A percentile compares a stretch with the other conserved stretches of the same genome.
These are phyloP conservation scores for Mycena leptocephala DNA, from an alignment of 768 basidiomycete species.

Conservation along the genomic window DNA sequence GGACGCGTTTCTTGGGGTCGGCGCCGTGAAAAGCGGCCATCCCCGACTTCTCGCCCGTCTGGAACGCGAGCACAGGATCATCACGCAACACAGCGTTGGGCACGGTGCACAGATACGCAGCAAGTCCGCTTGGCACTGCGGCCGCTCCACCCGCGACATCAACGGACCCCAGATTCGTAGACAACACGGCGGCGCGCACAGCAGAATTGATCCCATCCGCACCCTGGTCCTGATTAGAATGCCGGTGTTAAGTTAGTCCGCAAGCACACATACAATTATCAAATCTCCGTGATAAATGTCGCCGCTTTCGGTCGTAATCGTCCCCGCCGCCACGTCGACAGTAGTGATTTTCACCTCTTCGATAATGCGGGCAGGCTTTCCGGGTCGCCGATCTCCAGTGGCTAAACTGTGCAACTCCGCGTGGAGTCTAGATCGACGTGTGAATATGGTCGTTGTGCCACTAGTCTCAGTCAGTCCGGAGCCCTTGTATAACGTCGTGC, in stretches of 20 bases:
- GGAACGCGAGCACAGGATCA: slow-evolving; percentile 32
- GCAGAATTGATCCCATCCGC: slow-evolving; percentile 37
- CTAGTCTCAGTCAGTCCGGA: not conserved
- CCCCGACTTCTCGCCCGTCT: slow-evolving; percentile 25
- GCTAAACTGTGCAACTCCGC: slow-evolving; percentile 25
- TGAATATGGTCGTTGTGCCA: slow-evolving; percentile 33
- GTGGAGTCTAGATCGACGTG: slow-evolving; percentile 32
- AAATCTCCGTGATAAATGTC: slow-evolving; percentile 26
- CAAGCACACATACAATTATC: no score
- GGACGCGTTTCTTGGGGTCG: slow-evolving; percentile 21
- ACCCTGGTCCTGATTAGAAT: slow-evolving; percentile 22
- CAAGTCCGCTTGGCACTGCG: slow-evolving; percentile 31
- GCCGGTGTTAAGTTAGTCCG: not conserved
- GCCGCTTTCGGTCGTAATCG: slow-evolving; percentile 26
- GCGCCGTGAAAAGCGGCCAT: slow-evolving; percentile 22
- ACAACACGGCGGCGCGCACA: slow-evolving; percentile 28
- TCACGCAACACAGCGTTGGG: slow-evolving; percentile 13
- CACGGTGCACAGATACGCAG: slow-evolving; percentile 34
- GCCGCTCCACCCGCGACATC: slow-evolving; percentile 6
- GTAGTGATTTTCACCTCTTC: slow-evolving; percentile 30
- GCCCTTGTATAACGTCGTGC: no score
- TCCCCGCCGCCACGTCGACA: slow-evolving; percentile 17
- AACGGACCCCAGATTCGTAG: slow-evolving; percentile 6
- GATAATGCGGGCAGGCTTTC: slow-evolving; percentile 32
- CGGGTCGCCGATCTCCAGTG: slow-evolving; percentile 10